phyloP scores from a whole-genome alignment of 2,329 filamentous ascomycete species.

The Diaporthe ilicicola region DNA sequence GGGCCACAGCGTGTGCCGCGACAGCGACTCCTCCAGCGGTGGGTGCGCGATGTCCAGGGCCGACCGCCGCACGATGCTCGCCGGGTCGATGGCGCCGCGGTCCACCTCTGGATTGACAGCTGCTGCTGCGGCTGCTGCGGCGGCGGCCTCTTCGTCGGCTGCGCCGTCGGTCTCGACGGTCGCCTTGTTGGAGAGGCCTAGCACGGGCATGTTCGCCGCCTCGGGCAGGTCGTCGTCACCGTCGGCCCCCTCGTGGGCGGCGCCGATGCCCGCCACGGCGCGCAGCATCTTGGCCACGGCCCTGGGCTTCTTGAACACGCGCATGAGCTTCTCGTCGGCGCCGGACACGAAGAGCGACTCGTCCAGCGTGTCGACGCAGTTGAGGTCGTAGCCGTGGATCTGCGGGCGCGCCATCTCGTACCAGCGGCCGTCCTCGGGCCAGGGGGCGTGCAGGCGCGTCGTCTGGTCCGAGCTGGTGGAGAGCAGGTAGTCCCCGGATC shows the following conservation, averaged over 20 bases:
- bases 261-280: constrained; percentile 70
- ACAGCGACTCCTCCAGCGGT: constrained; percentile 88
- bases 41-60: constrained; percentile 75
- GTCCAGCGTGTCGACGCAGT: constrained; percentile 85
- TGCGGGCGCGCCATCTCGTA: constrained; percentile 96
- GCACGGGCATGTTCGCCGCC: constrained; percentile 91
- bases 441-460: constrained; percentile 84
- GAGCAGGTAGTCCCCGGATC: constrained; percentile 80
- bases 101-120: constrained; percentile 52
- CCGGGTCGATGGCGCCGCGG: constrained; percentile 62
- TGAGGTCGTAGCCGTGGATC: constrained; percentile 97
- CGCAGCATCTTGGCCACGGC: constrained; percentile 80
- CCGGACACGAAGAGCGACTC: constrained; percentile 86
- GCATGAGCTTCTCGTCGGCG: constrained; percentile 96
- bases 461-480: constrained; percentile 94
- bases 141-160: constrained; percentile 51
- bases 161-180: constrained; percentile 67
- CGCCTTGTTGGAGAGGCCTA: constrained; percentile 96
- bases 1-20: constrained; percentile 92
- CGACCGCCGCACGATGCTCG: constrained; percentile 64
- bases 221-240: constrained; percentile 71
- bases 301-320: constrained; percentile 90
- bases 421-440: constrained; percentile 77
- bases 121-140: constrained; percentile 51
- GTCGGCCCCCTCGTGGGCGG: constrained; percentile 40